phyloP scores from a whole-genome alignment of 1,284 basidiomycete species.

The Papiliotrema laurentii region DNA sequence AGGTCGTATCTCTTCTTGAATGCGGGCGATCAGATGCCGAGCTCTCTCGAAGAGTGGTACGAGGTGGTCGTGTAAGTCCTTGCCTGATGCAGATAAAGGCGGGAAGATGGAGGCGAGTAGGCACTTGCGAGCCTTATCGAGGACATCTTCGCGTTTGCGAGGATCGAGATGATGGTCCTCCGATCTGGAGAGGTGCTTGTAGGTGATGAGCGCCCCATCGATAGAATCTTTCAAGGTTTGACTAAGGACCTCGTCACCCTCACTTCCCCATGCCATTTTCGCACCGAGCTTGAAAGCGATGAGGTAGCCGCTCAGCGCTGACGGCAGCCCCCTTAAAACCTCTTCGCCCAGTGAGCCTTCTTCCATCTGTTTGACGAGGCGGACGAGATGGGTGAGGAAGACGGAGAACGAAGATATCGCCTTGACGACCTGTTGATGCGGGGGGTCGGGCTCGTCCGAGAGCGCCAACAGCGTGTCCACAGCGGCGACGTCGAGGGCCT shows the following conservation, averaged over 20 bases:
- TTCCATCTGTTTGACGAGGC: not conserved
- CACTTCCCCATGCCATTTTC: not conserved
- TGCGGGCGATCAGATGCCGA: constrained; percentile 6
- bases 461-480: not conserved
- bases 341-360: no score
- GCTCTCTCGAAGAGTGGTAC: constrained; percentile 11
- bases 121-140: not conserved
- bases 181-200: not conserved
- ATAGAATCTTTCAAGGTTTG: not conserved
- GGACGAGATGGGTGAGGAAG: not conserved
- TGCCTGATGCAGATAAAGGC: not conserved
- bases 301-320: not conserved
- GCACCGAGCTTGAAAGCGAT: not conserved
- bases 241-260: not conserved
- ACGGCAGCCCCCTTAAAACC: no score
- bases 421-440: not conserved
- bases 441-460: not conserved
- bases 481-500: not conserved
- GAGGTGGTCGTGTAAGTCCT: constrained; percentile 8
- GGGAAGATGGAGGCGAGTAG: constrained; percentile 18
- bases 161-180: not conserved
- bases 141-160: not conserved
- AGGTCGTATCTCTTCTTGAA: constrained; percentile 14
- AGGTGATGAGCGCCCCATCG: not conserved
- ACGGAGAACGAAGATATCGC: not conserved